Base-by-base conservation (phyloP, 2,329 filamentous ascomycete species). In the Penicillium sp. region DNA sequence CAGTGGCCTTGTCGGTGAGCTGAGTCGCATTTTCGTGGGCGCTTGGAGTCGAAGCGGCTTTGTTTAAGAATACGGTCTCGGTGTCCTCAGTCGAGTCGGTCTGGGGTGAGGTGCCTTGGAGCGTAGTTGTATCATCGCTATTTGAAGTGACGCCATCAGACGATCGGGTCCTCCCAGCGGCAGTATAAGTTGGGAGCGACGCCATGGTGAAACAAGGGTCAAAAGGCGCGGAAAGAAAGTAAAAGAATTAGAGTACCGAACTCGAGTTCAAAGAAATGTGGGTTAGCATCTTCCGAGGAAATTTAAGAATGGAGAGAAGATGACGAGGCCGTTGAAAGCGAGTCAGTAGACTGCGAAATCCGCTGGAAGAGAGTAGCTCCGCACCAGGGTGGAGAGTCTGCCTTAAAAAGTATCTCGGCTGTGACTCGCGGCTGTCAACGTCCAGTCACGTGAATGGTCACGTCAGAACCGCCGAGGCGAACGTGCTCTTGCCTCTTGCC, bases 1-100 rank as follows among this genome's bases (percentile, higher is more conserved):
- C 49, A 29, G 62, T 53, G 25, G 62, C 42, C 55, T 67, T 66
- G 23, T 56, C 62, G 49, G 63, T 59, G 23, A 62, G 42, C 31
- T 62, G 64, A 8, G 60, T 57, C 49, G 49, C 54, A 46, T 43
- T 57, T 49, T 60, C 53, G 23, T 47, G 29, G 33, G 35, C 31
- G 44, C 56, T 60, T 29, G 63, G 43, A 5, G 62, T 60, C 5
- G 63, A 55, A 13, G 63, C 42, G 27, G 58, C 53, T 43, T 66
- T 66, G 52, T 71, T 70, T 39, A 72, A 53, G 19, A 73, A 63
- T n/a, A 74, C 65, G 1, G 71, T 67, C 48, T 72, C 71, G n/a
- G 59, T 58, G 25, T 68, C 67, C 23, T 72, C 72, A 14, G 60
- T 53, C 3, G 61, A 55, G 16, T 67, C 64, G 23, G 57, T 45